Evolutionary conservation across 129 eudicot species (phyloP).

Genomic region (Helichrysum umbraculigerum): DNA sequence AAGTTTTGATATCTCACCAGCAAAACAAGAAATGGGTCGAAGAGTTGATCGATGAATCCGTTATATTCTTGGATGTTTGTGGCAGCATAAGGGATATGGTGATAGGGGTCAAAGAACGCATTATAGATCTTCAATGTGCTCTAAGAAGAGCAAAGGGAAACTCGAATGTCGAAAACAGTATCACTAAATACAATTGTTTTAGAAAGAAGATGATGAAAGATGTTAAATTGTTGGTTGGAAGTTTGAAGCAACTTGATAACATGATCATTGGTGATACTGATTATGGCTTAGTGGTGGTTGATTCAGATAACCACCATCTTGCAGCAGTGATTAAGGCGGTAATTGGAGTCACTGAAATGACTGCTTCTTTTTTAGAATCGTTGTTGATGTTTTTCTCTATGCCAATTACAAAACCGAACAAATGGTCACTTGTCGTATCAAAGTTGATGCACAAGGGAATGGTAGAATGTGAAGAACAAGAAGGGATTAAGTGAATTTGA

Average conservation of each 20-base stretch:
- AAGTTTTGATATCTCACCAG: constrained; percentile 25
- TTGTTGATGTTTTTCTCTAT: constrained; percentile 20
- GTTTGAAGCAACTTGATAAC: constrained; percentile 40
- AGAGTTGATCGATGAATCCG: constrained; percentile 33
- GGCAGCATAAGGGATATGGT: constrained; percentile 35
- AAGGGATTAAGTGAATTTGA: constrained; percentile 22
- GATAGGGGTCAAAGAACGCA: constrained; percentile 30
- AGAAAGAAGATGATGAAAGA: constrained; percentile 51
- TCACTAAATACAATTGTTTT: constrained; percentile 28
- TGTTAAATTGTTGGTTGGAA: constrained; percentile 29
- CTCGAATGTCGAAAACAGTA: constrained; percentile 26
- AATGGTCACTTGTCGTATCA: constrained; percentile 37
- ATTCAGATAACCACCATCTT: constrained; percentile 27
- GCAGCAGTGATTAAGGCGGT: constrained; percentile 28
- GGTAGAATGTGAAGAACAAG: constrained; percentile 28
- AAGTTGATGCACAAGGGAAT: constrained; percentile 37
- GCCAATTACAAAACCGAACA: constrained; percentile 28
- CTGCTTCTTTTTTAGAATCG: constrained; percentile 34
- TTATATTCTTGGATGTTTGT: constrained; percentile 39
- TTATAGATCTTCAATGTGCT: constrained; percentile 40
- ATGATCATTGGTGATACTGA: not conserved
- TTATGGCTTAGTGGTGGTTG: constrained; percentile 22
- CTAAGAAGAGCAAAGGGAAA: constrained; percentile 41
- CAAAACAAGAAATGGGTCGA: constrained; percentile 32
- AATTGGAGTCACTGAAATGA: constrained; percentile 35